phyloP scores from a whole-genome alignment of 2,329 filamentous ascomycete species.

The Colletotrichum trifolii region DNA sequence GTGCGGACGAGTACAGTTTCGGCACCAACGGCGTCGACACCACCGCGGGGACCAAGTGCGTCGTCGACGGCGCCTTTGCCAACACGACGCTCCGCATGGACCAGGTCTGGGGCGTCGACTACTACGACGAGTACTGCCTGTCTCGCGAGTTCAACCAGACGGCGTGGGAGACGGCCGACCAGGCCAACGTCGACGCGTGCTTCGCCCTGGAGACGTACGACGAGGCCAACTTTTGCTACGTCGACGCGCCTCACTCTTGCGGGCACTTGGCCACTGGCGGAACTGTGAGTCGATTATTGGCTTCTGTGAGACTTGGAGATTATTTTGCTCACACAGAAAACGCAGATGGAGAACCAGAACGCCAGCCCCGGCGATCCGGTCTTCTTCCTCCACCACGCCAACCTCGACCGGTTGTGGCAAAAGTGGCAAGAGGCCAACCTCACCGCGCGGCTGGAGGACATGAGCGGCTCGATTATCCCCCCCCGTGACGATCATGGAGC shows the following conservation, averaged over 20 bases:
- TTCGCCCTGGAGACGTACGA: constrained; percentile 14
- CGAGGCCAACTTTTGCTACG: constrained; percentile 23
- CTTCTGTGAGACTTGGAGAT: too few relatives aligned
- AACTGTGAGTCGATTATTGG: not conserved
- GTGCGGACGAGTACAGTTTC: constrained; percentile 41
- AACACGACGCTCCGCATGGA: constrained; percentile 31
- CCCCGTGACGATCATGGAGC: constrained; percentile 16
- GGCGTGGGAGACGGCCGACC: constrained; percentile 15
- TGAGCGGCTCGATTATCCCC: constrained; percentile 20
- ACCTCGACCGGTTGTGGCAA: constrained; percentile 18
- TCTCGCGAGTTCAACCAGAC: constrained; percentile 22
- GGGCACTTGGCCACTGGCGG: constrained; percentile 20
- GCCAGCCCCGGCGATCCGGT: constrained; percentile 27
- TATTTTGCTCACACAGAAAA: too few relatives aligned
- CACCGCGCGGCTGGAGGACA: constrained; percentile 12
- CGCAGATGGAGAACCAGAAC: constrained; percentile 27
- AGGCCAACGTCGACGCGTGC: constrained; percentile 20
- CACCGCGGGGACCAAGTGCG: constrained; percentile 32
- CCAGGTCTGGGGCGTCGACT: constrained; percentile 24
- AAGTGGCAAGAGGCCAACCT: constrained; percentile 34
- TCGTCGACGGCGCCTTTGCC: constrained; percentile 41
- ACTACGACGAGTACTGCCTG: constrained; percentile 28
- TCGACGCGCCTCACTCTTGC: constrained; percentile 22
- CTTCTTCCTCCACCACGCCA: constrained; percentile 29
- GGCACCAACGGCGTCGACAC: constrained; percentile 42